Conservation (phyloP, 306 rosid species). For the Glycine tomentella region DNA sequence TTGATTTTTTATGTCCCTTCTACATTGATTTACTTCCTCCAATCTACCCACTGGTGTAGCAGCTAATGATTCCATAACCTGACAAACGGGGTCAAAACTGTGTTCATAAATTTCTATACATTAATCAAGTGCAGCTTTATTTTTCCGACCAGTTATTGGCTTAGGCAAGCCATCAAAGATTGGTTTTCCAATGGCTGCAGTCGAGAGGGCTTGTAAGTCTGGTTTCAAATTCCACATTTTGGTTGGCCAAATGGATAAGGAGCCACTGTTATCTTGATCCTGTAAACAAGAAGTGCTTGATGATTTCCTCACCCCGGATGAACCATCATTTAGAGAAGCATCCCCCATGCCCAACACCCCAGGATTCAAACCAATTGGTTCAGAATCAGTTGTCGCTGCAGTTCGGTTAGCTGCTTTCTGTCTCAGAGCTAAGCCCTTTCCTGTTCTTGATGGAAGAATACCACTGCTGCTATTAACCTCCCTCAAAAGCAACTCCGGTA, state of each 20-base stretch:
- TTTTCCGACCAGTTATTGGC: slow-evolving; percentile 68
- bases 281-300: slow-evolving; percentile 86
- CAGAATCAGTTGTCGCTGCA: slow-evolving; percentile 54
- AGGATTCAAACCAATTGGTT: slow-evolving; percentile 54
- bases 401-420: slow-evolving; percentile 60
- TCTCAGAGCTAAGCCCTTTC: slow-evolving; percentile 79
- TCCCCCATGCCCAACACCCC: slow-evolving; percentile 57
- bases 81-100: slow-evolving; percentile 52
- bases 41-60: slow-evolving; percentile 46
- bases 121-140: slow-evolving; percentile 89
- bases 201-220: slow-evolving; percentile 72
- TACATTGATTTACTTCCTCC: slow-evolving; percentile 43
- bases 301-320: slow-evolving; percentile 76
- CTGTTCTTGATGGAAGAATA: slow-evolving; percentile 67
- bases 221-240: slow-evolving; percentile 79
- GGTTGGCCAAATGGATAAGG: slow-evolving; percentile 72
- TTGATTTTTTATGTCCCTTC: slow-evolving; percentile 16
- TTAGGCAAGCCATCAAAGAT: slow-evolving; percentile 88
- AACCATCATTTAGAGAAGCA: slow-evolving; percentile 52
- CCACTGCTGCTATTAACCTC: slow-evolving; percentile 57
- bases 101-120: slow-evolving; percentile 35
- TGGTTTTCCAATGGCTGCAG: slow-evolving; percentile 68
- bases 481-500: slow-evolving; percentile 73
- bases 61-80: slow-evolving; percentile 47
- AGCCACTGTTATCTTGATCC: slow-evolving; percentile 62